Percentiles rank a stretch among this genome's conserved stretches.
These are phyloP conservation scores for Lactarius tabidus DNA, from an alignment of 768 basidiomycete species.

Conservation along the genomic window DNA sequence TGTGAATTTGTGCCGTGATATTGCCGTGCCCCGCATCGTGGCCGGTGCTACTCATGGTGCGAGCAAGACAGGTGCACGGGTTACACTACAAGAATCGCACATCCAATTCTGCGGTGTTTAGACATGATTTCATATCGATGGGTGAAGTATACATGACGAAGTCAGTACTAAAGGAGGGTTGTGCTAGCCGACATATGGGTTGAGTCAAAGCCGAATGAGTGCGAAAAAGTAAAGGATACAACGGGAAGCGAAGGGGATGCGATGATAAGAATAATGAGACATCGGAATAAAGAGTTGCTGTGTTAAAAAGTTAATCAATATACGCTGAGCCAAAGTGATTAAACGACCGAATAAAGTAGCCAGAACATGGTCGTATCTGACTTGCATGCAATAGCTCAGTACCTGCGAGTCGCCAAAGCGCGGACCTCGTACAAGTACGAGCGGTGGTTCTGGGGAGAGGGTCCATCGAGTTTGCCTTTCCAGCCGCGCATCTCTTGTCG, in stretches of 20 bases:
- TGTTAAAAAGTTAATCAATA: slow-evolving; percentile 8
- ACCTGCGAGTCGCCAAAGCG: slow-evolving; percentile 80
- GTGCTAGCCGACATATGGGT: slow-evolving; percentile 6
- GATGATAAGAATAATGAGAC: slow-evolving; percentile 2
- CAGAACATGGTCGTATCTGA: slow-evolving; percentile 9
- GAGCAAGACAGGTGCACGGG: background rate
- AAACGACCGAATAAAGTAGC: slow-evolving; percentile 18
- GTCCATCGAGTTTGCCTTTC: slow-evolving; percentile 35
- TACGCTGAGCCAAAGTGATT: slow-evolving; percentile 13
- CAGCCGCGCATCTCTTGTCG: slow-evolving; percentile 81
- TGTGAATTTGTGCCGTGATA: slow-evolving; percentile 51
- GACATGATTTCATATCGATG: slow-evolving; percentile 16
- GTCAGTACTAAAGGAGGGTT: slow-evolving; percentile 21
- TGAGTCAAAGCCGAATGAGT: slow-evolving; percentile 13
- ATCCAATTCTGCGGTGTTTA: background rate
- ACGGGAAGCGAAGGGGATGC: slow-evolving; percentile 1
- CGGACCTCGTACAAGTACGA: slow-evolving; percentile 76
- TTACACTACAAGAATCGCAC: background rate
- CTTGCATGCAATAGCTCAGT: slow-evolving; percentile 32
- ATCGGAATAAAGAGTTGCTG: background rate
- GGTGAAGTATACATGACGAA: slow-evolving; percentile 15
- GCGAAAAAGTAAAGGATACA: slow-evolving; percentile 5
- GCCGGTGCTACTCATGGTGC: slow-evolving; percentile 10
- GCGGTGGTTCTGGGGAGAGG: slow-evolving; percentile 47
- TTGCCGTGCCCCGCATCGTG: slow-evolving; percentile 49